Evolutionary conservation across 225 moss, liverwort and hornwort species (phyloP), one percentile per base, ranked within the genome.

Genomic region (Physcomitrium patens): DNA sequence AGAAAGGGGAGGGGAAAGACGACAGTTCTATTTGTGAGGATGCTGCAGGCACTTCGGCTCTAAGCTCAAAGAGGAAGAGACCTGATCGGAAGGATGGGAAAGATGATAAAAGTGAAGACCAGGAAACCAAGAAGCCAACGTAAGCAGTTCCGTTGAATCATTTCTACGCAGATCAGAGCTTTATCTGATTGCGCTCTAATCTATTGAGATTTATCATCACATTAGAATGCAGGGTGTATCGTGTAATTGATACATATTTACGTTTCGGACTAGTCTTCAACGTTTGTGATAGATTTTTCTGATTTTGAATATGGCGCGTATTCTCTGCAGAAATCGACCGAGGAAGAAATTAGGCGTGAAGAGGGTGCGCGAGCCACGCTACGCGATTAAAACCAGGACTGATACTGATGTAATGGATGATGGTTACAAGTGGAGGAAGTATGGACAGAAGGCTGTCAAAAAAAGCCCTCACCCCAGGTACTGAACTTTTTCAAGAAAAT

Each of bases 361-460:
- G 75, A 74, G 87, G 45, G 79, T 82, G 79, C 84, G 87, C 12
- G 84, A 87, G 82, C 87, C 87, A 22, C 84, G 87, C 2, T 81
- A 68, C 27, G 87, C 87, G 57, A 84, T 87, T 2, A 87, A 79
- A 60, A 87, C 87, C 41, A 68, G 75, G 68, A 84, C 84, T 7
- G 84, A 82, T 47, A 79, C 68, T 23, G 82, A 87, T 18, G 73
- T 87, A n/a, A 84, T 87, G 87, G 84, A 82, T 27, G 87, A 87
- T 26, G 87, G 87, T 12, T 87, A 77, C 71, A 87, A 84, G 73
- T 87, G 87, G 87, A 84, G 87, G 26, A 87, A 87, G 37, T 87
- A 87, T 75, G 87, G 87, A n/a, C 87, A 87, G 54, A 87, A 87
- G 70, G 87, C 82, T 31, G 87, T 87, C 28, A 87, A 87, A 26